These are phyloP conservation scores for Claviceps quebecensis DNA, from an alignment of 2,329 filamentous ascomycete genomes.

Conservation along the genomic window DNA sequence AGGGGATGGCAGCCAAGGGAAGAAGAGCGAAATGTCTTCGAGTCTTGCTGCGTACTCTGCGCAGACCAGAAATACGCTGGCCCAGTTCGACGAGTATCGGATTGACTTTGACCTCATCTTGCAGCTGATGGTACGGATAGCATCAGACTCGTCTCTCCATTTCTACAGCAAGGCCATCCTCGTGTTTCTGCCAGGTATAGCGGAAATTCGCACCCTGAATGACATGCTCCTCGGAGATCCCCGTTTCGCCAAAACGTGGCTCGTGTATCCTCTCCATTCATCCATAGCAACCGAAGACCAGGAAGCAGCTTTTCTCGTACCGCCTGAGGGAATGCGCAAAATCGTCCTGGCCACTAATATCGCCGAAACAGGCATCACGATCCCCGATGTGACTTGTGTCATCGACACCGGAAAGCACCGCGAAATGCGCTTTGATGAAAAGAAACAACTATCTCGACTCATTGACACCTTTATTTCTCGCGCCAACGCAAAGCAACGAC, in stretches of 20 bases:
- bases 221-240: slow-evolving; percentile 69
- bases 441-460: slow-evolving; percentile 75
- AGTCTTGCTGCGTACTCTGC: slow-evolving; percentile 60
- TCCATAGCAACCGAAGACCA: slow-evolving; percentile 94
- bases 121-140: slow-evolving; percentile 63
- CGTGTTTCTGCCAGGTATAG: slow-evolving; percentile 90
- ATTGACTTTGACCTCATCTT: slow-evolving; percentile 83
- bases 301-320: slow-evolving; percentile 79
- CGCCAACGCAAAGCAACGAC: slow-evolving; percentile 88
- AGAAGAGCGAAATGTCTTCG: slow-evolving; percentile 45
- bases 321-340: slow-evolving; percentile 70
- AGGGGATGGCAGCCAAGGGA: slow-evolving; percentile 32
- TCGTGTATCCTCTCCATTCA: slow-evolving; percentile 82
- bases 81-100: slow-evolving; percentile 75
- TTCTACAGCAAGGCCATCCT: slow-evolving; percentile 79
- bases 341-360: slow-evolving; percentile 97
- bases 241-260: slow-evolving; percentile 63
- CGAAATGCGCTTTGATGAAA: slow-evolving; percentile 93
- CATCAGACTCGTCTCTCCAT: slow-evolving; percentile 49
- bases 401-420: slow-evolving; percentile 95
- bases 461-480: slow-evolving; percentile 92
- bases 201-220: slow-evolving; percentile 79
- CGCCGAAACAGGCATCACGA: slow-evolving; percentile 95
- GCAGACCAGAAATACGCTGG: slow-evolving; percentile 59
- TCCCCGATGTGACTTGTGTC: slow-evolving; percentile 93